phyloP scores from a whole-genome alignment of 208 protist species.

The Leishmania aethiopica region DNA sequence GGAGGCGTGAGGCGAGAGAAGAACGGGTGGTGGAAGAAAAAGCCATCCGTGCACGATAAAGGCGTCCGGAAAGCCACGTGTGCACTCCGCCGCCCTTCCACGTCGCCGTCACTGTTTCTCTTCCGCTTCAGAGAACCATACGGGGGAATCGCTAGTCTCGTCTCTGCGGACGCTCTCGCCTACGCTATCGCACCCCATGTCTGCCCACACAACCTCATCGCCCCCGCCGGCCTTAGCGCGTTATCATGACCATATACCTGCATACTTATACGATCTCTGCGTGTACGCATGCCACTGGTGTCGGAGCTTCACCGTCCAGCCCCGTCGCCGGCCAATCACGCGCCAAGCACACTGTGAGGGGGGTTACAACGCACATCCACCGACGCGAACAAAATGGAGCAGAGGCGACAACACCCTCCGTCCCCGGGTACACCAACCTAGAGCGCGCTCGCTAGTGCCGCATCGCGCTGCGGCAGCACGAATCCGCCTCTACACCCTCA shows the following conservation, averaged over 20 bases:
- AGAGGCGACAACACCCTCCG: not conserved
- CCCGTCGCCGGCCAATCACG: not conserved
- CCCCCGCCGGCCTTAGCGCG: not conserved
- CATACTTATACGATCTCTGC: no score
- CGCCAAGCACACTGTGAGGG: not conserved
- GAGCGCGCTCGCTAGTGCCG: not conserved
- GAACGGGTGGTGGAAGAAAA: not conserved
- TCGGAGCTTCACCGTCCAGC: not conserved
- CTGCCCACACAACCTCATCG: not conserved
- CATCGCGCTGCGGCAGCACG: not conserved
- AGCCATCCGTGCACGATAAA: not conserved
- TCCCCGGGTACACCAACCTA: not conserved
- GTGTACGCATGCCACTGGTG: not conserved
- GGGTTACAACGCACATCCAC: not conserved
- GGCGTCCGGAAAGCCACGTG: not conserved
- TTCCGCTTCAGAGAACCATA: not conserved
- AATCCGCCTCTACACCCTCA: not conserved
- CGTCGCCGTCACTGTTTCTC: not conserved
- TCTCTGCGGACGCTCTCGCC: not conserved
- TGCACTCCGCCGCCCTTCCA: not conserved
- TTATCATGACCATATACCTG: not conserved
- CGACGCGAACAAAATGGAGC: not conserved
- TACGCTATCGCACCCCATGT: not conserved
- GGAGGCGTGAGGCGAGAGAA: not conserved
- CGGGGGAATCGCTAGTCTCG: not conserved